Conservation (phyloP, 148 eudicot species). For the Camellia lanceoleosa region DNA sequence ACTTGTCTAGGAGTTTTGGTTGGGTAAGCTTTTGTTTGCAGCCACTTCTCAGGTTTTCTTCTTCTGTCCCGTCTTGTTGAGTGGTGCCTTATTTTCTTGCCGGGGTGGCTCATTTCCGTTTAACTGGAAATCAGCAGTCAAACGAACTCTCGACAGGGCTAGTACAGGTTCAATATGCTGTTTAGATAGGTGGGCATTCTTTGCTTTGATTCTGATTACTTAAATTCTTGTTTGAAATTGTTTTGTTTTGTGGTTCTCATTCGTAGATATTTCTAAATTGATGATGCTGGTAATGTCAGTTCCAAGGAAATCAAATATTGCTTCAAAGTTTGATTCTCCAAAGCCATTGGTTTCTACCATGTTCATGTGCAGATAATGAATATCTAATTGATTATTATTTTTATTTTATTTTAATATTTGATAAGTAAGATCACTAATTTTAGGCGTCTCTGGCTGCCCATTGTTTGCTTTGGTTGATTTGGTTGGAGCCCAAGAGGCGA, state of each 20-base stretch:
- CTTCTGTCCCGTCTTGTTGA: slow-evolving; percentile 13
- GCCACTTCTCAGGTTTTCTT: neutral
- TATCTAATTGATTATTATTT: no score
- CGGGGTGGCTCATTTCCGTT: slow-evolving; percentile 70
- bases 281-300: neutral
- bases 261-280: neutral
- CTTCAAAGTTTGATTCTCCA: no score
- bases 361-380: no score
- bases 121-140: slow-evolving; percentile 81
- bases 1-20: slow-evolving; percentile 88
- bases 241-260: neutral
- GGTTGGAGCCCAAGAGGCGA: no score
- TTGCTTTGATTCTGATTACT: slow-evolving; percentile 3
- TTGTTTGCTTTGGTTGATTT: no score
- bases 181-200: slow-evolving; percentile 58
- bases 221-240: neutral
- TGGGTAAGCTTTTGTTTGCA: slow-evolving; percentile 55
- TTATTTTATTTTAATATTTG: no score
- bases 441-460: no score
- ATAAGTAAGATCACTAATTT: no score
- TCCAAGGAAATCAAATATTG: neutral
- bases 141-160: slow-evolving; percentile 67
- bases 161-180: slow-evolving; percentile 44
- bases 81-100: no score
- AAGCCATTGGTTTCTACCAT: no score